Base-by-base conservation (phyloP, 352 stramenopile genomes). In the Phytophthora ohioensis region DNA sequence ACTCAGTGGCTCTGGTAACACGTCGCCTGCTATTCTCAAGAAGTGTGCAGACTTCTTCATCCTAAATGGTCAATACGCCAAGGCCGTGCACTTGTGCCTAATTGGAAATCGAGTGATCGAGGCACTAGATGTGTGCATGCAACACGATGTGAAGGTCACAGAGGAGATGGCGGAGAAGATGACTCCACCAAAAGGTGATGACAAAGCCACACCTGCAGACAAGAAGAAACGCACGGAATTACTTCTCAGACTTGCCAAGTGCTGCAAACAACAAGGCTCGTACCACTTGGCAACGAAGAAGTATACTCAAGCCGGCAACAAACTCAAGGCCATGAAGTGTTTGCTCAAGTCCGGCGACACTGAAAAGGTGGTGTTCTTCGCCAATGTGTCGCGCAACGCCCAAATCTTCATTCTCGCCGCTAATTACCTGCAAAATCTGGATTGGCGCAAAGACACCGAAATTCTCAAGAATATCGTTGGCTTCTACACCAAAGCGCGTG, bases 371-470 rank as follows among this genome's bases (percentile, higher is more conserved):
- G 91, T 98, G 36, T 97, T 98, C 73, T 99, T 98, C 64, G 94
- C 96, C 39, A 97, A 93, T 58, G 85, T 98, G 7, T 97, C 85
- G 9, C 82, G 94, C 47, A 96, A 95, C 73, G 88, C 87, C 47
- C 95, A 98, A 61, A 98, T 99, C 53, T 99, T 98, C 77, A 82
- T 98, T 15, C 82, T 99, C 12, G 96, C 94, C 0, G 96, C 93
- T 10, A 98, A 98, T 69, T 99, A 98, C 65, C 69, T 99, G 39
- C 95, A 98, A 71, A 98, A 93, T 69, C 80, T 99, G 45, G 85
- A 98, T 76, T 98, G 95, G 95, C 88, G 90, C 51, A 92, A 91
- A 48, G 89, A 98, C 49, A 43, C 74, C 12, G 88, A 98, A 30
- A 84, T 98, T 42, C 87, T 98, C 60, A 98, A 98, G 68, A 90